phyloP scores from a whole-genome alignment of 2,329 filamentous ascomycete species.

The Apiospora koreana region DNA sequence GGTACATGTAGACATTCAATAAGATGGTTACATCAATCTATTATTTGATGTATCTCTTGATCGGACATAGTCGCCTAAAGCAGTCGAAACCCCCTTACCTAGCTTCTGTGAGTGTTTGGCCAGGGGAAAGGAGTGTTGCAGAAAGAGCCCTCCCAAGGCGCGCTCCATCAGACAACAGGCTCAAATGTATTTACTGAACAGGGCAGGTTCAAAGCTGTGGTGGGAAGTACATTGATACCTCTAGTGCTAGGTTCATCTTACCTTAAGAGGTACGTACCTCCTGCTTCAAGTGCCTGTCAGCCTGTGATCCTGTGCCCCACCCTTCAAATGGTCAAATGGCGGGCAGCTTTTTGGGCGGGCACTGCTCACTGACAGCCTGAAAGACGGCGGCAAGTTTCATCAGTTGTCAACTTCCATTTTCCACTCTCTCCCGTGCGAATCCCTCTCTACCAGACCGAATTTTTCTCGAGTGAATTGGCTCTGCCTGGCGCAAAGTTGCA shows the following conservation, averaged over 20 bases:
- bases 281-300: background rate
- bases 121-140: too few species aligned
- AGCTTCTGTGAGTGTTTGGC: too few species aligned
- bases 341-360: background rate
- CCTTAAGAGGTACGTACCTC: background rate
- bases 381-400: conserved; percentile 2
- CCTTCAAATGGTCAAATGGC: background rate
- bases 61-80: too few species aligned
- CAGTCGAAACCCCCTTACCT: too few species aligned
- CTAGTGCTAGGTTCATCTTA: too few species aligned
- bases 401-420: conserved; percentile 8
- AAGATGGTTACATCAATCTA: too few species aligned
- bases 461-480: conserved; percentile 15
- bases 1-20: background rate
- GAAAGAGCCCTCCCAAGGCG: too few species aligned
- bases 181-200: too few species aligned
- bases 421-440: conserved; percentile 8
- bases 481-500: conserved; percentile 26
- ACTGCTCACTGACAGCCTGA: background rate
- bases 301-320: background rate
- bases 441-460: conserved; percentile 4
- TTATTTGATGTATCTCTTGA: too few species aligned
- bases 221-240: too few species aligned
- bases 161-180: too few species aligned
- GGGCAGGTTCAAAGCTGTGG: too few species aligned